Percentiles rank a stretch among this genome's conserved stretches.
Evolutionary conservation across 2,329 filamentous ascomycete species (phyloP).

Genomic region (Didymella sp.): DNA sequence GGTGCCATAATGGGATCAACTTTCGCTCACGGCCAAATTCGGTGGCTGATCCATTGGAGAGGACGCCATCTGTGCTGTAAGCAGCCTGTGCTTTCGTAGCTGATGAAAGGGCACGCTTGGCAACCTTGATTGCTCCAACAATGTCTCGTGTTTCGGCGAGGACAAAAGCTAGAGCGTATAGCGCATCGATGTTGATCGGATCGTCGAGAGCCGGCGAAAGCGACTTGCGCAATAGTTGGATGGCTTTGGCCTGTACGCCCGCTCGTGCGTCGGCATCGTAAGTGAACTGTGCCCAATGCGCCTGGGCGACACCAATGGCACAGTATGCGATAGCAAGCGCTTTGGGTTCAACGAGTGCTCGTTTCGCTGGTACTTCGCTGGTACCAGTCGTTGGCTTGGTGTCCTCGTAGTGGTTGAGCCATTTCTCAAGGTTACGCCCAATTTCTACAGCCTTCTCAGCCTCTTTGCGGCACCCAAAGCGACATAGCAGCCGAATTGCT

Average conservation of each 20-base stretch:
- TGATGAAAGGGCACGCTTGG: conserved; percentile 76
- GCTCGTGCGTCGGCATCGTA: conserved; percentile 74
- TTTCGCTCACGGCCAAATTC: conserved; percentile 62
- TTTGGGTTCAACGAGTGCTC: conserved; percentile 60
- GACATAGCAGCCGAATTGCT: conserved; percentile 80
- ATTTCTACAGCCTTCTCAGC: conserved; percentile 81
- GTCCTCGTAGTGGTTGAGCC: conserved; percentile 66
- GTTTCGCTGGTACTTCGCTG: conserved; percentile 43
- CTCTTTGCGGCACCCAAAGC: conserved; percentile 76
- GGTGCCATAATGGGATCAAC: conserved; percentile 86
- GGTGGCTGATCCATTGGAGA: conserved; percentile 34
- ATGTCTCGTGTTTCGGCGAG: conserved; percentile 87
- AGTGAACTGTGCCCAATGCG: conserved; percentile 85
- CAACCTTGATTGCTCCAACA: conserved; percentile 78
- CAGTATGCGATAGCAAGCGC: conserved; percentile 74
- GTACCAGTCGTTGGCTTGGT: conserved; percentile 34
- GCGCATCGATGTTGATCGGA: conserved; percentile 73
- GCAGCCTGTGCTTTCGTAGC: conserved; percentile 48
- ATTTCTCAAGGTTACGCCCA: conserved; percentile 73
- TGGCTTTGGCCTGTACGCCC: conserved; percentile 78
- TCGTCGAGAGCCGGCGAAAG: conserved; percentile 71
- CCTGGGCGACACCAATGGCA: conserved; percentile 83
- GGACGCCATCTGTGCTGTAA: conserved; percentile 42
- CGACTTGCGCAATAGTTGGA: conserved; percentile 76
- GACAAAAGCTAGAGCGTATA: conserved; percentile 84